Evolutionary conservation across 148 eudicot species (phyloP).

Genomic region (Fagopyrum tataricum): DNA sequence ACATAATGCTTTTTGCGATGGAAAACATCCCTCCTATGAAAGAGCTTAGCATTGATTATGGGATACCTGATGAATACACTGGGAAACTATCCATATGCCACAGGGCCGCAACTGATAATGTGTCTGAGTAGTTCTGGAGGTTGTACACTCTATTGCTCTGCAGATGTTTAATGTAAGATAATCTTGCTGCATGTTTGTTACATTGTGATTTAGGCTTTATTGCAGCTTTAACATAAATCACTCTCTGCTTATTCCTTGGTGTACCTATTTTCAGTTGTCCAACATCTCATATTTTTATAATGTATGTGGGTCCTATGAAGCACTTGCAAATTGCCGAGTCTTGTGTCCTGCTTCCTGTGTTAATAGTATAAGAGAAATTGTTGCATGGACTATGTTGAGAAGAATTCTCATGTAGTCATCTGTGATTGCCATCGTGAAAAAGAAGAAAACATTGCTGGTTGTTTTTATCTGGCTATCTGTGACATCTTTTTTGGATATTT

Average conservation of each 20-base stretch:
- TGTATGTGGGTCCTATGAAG: too few relatives aligned
- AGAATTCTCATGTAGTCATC: not conserved
- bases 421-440: too few relatives aligned
- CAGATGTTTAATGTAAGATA: conserved; percentile 1
- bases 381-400: not conserved
- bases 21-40: conserved; percentile 86
- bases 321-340: too few relatives aligned
- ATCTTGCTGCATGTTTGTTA: not conserved
- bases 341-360: too few relatives aligned
- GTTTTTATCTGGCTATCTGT: too few relatives aligned
- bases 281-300: not conserved
- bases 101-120: conserved; percentile 20
- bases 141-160: conserved; percentile 7
- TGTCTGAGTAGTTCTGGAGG: conserved; percentile 3
- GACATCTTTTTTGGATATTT: too few relatives aligned
- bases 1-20: conserved; percentile 77
- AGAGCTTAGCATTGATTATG: conserved; percentile 86
- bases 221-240: not conserved
- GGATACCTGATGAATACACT: conserved; percentile 65
- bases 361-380: not conserved
- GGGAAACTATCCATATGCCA: conserved; percentile 67
- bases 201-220: not conserved
- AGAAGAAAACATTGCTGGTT: too few relatives aligned
- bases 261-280: not conserved
- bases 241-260: not conserved